Base-by-base conservation (phyloP, 306 rosid species). In the Glycine tomentella region DNA sequence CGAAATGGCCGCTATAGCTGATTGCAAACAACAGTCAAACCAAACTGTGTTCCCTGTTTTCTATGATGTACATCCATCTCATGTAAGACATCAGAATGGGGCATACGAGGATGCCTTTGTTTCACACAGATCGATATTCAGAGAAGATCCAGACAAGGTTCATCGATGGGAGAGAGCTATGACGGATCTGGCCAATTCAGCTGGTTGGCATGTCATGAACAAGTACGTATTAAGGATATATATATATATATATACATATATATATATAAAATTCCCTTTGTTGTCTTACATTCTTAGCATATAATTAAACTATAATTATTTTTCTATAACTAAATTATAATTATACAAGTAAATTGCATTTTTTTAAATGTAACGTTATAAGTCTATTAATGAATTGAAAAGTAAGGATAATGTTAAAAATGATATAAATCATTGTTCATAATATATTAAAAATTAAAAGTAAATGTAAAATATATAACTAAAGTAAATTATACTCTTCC, bases 1-100 rank as follows among this genome's bases (percentile, higher is more conserved):
- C 3, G 86, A 83, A 36, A 65, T 83, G 69, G 53, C 69, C 20
- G 8, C 52, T 5, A 72, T 83, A 6, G 13, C 49, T 8, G 48
- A 64, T 4, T 53, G 62, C 40, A 11, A 0, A 1, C 3, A 0
- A 4, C 31, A 63, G 2, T 20, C 42, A 0, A 34, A 42, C 0
- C 81, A 50, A 8, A 40, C 0, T 1, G 78, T 82, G 42, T 13
- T 82, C 2, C 45, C 86, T 2, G 6, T 76, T 25, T 76, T 76
- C 17, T 76, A 76, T 69, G 42, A 4, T 38, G 42, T 38, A 4
- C 6, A 38, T 38, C 42, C 42, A 4, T 3, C 42, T 38, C 6
- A 64, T 53, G 61, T 52, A 5, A 3, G 75, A 53, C 65, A 52
- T 79, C 84, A 5, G 0, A 14, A 13, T 5, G 58, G 58, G 58